Conservation (phyloP, 2,329 filamentous ascomycete genomes). For the Periconia digitata region DNA sequence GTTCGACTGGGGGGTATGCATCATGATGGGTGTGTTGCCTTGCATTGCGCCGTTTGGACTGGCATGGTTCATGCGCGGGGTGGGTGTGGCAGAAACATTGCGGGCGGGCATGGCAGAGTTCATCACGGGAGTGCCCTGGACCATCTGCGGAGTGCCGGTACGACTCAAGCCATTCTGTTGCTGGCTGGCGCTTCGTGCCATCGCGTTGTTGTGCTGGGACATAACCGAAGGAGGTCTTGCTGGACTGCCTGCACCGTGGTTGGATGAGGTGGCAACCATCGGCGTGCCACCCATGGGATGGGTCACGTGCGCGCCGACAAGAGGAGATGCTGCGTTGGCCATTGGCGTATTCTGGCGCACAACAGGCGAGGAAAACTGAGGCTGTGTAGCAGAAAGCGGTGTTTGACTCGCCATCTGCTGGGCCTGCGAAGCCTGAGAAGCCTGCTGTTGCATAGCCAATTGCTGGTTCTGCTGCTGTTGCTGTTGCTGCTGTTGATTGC, state of each 20-base stretch:
- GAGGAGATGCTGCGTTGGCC: slow-evolving; percentile 45
- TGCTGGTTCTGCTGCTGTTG: slow-evolving; percentile 40
- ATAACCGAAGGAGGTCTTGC: slow-evolving; percentile 42
- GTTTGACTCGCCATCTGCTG: slow-evolving; percentile 31
- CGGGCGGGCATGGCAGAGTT: slow-evolving; percentile 39
- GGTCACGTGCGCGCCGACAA: slow-evolving; percentile 37
- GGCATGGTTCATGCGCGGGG: slow-evolving; percentile 41
- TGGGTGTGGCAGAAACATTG: slow-evolving; percentile 40
- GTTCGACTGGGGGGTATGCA: slow-evolving; percentile 32
- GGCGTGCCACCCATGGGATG: slow-evolving; percentile 48
- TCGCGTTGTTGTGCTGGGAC: slow-evolving; percentile 36
- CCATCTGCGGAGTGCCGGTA: slow-evolving; percentile 42
- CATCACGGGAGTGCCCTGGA: slow-evolving; percentile 43
- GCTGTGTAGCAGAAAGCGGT: slow-evolving; percentile 60
- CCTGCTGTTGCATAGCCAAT: background rate
- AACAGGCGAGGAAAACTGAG: slow-evolving; percentile 67
- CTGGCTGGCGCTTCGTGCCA: slow-evolving; percentile 42
- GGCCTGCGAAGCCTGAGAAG: slow-evolving; percentile 6
- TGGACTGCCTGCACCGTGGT: slow-evolving; percentile 41
- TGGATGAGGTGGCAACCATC: slow-evolving; percentile 45
- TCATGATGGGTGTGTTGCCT: slow-evolving; percentile 41
- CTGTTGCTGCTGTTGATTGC: slow-evolving; percentile 42
- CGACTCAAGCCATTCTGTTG: slow-evolving; percentile 41
- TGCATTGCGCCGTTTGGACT: slow-evolving; percentile 38
- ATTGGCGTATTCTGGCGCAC: slow-evolving; percentile 51